Conservation (phyloP, 2,329 filamentous ascomycete genomes). For the Aspergillus intermedius region DNA sequence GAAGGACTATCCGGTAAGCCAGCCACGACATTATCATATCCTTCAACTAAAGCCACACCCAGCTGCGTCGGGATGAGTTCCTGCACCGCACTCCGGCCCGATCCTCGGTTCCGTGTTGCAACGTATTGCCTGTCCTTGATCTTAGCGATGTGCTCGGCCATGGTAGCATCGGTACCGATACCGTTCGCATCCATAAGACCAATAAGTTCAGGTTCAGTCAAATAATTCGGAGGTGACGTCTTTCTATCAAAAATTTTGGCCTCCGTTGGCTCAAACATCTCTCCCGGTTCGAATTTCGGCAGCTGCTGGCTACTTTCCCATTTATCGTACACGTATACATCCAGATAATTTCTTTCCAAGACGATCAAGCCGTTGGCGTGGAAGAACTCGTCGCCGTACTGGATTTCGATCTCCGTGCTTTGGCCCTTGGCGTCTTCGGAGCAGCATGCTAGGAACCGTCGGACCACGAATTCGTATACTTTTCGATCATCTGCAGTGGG, state of each 20-base stretch:
- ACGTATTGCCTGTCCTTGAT: constrained; percentile 89
- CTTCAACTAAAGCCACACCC: constrained; percentile 84
- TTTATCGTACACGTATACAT: constrained; percentile 93
- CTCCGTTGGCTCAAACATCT: constrained; percentile 80
- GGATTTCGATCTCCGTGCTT: constrained; percentile 75
- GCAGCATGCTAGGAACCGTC: constrained; percentile 90
- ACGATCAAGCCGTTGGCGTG: constrained; percentile 77
- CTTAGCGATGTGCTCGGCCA: constrained; percentile 97
- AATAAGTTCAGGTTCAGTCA: constrained; percentile 93
- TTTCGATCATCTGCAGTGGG: constrained; percentile 58
- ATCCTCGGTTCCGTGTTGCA: constrained; percentile 53
- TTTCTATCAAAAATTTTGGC: constrained; percentile 87
- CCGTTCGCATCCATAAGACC: constrained; percentile 97
- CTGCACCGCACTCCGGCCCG: constrained; percentile 51
- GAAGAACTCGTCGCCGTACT: constrained; percentile 78
- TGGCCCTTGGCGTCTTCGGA: constrained; percentile 87
- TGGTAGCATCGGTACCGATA: constrained; percentile 96
- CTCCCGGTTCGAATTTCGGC: constrained; percentile 70
- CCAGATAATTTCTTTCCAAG: constrained; percentile 82
- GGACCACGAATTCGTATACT: constrained; percentile 86
- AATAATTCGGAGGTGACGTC: constrained; percentile 73
- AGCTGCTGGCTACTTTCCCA: constrained; percentile 85
- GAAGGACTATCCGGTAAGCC: constrained; percentile 61
- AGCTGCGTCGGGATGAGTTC: constrained; percentile 91
- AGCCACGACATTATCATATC: constrained; percentile 89